Base-by-base conservation (phyloP, 2,329 filamentous ascomycete species). In the Scytalidium lignicola region DNA sequence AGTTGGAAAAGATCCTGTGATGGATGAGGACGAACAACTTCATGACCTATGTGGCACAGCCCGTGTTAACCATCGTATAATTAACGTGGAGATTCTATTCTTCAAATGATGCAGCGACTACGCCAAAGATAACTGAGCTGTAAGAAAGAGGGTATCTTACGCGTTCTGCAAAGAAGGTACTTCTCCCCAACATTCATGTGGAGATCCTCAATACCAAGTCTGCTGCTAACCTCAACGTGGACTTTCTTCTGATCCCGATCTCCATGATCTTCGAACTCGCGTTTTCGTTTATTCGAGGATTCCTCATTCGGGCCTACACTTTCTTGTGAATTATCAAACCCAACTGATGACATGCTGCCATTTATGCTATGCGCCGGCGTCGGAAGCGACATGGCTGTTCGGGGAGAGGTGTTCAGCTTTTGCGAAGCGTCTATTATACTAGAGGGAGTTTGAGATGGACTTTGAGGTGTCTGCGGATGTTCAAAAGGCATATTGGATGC, bases 401-500 rank as follows among this genome's bases (percentile, higher is more conserved):
- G 70, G 64, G 76, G 76, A 49, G 77, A 78, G 57, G 67, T 72
- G 58, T 71, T 73, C 63, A 73, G 70, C 70, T 74, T 78, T 51
- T 49, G 50, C 29, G 56, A 50, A n/a, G 54, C 50, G 42, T 62
- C 57, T 70, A 71, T 59, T 67, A 69, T 57, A 68, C 79, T 77
- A 63, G 71, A 75, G 57, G 73, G 76, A 59, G 71, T 75, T 65
- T 82, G 78, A 64, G 79, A 82, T 64, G 81, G 81, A 66, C 81
- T 85, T 73, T 84, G 80, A 65, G 82, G 82, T 59, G 81, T 85
- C 62, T 80, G 80, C 60, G 81, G 81, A 66, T 83, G 80, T 74
- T 63, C 58, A 56, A 79, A 82, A 70, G 79, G 81, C 80, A 84
- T 84, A 49, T 5, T 60, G 58, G 59, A 51, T 41, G 41, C 29